Evolutionary conservation across 352 stramenopile genomes (phyloP).

Genomic region (Globisporangium okanoganense): DNA sequence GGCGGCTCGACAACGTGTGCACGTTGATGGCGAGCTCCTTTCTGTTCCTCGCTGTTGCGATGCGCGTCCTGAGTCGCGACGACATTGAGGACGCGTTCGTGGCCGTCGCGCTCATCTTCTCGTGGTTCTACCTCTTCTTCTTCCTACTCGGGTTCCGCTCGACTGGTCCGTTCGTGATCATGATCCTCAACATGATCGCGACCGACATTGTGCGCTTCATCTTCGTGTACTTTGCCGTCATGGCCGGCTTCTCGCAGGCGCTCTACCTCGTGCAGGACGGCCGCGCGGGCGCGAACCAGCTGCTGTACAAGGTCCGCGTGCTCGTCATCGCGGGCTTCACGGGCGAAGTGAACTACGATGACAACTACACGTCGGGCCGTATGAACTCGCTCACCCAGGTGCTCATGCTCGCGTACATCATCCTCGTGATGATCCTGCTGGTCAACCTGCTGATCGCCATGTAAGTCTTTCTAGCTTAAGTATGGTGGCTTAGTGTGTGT

Average conservation of each 20-base stretch:
- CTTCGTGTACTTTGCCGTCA: slow-evolving; percentile 48
- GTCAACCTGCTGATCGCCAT: slow-evolving; percentile 68
- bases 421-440: slow-evolving; percentile 64
- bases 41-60: slow-evolving; percentile 28
- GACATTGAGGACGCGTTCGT: slow-evolving; percentile 40
- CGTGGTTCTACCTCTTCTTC: slow-evolving; percentile 66
- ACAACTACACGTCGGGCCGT: slow-evolving; percentile 40
- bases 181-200: slow-evolving; percentile 60
- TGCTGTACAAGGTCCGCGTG: slow-evolving; percentile 43
- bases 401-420: slow-evolving; percentile 54
- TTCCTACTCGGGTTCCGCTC: slow-evolving; percentile 61
- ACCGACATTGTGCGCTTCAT: slow-evolving; percentile 61
- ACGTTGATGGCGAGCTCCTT: slow-evolving; percentile 34
- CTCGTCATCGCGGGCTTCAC: slow-evolving; percentile 57
- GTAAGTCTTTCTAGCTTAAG: slow-evolving; percentile 20
- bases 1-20: slow-evolving; percentile 53
- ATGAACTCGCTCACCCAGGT: slow-evolving; percentile 48
- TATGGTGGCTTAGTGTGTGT: neutral
- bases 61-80: slow-evolving; percentile 17
- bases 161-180: slow-evolving; percentile 64
- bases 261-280: slow-evolving; percentile 54
- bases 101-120: slow-evolving; percentile 42
- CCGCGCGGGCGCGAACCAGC: slow-evolving; percentile 20
- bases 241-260: slow-evolving; percentile 49
- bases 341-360: slow-evolving; percentile 56